A percentile compares a stretch with the other conserved stretches of the same genome.
These are phyloP conservation scores for Fusarium pseudonygamai DNA, from an alignment of 2,329 filamentous ascomycete species.

Conservation along the genomic window DNA sequence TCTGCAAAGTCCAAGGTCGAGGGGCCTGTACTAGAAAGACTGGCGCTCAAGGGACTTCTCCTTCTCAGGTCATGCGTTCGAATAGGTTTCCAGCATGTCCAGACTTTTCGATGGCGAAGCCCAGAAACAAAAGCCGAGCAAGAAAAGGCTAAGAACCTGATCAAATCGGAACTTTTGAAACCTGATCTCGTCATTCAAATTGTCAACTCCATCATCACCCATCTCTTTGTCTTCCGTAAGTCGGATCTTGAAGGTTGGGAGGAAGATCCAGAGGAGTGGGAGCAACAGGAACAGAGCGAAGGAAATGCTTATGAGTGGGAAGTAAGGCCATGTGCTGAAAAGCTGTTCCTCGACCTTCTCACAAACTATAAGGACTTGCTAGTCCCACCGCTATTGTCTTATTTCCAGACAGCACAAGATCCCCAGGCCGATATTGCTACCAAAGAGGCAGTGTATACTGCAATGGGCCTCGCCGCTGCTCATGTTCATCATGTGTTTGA, in stretches of 20 bases:
- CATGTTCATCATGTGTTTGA: conserved; percentile 79
- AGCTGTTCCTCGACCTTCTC: conserved; percentile 90
- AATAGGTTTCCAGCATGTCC: conserved; percentile 82
- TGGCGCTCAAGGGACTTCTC: conserved; percentile 84
- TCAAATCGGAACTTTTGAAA: conserved; percentile 80
- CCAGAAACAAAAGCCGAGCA: conserved; percentile 80
- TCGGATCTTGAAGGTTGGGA: conserved; percentile 92
- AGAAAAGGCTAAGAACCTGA: conserved; percentile 70
- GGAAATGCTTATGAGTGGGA: conserved; percentile 92
- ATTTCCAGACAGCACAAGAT: conserved; percentile 82
- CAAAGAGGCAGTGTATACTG: conserved; percentile 95
- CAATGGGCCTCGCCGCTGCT: conserved; percentile 85
- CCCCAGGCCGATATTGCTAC: conserved; percentile 74
- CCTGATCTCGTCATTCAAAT: conserved; percentile 81
- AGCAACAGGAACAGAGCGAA: conserved; percentile 85
- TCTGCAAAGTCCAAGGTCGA: conserved; percentile 62
- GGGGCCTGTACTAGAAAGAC: conserved; percentile 76
- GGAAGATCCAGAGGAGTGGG: conserved; percentile 95
- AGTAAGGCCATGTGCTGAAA: conserved; percentile 91
- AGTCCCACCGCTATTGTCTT: conserved; percentile 79
- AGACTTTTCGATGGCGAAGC: conserved; percentile 85
- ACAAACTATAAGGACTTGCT: conserved; percentile 88
- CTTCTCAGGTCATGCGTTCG: conserved; percentile 84
- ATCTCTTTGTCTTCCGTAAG: conserved; percentile 87
- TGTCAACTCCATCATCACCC: conserved; percentile 84